Evolutionary conservation across 2,329 filamentous ascomycete species (phyloP), one percentile per base, ranked within the genome.

Genomic region (Aspergillus brasiliensis): DNA sequence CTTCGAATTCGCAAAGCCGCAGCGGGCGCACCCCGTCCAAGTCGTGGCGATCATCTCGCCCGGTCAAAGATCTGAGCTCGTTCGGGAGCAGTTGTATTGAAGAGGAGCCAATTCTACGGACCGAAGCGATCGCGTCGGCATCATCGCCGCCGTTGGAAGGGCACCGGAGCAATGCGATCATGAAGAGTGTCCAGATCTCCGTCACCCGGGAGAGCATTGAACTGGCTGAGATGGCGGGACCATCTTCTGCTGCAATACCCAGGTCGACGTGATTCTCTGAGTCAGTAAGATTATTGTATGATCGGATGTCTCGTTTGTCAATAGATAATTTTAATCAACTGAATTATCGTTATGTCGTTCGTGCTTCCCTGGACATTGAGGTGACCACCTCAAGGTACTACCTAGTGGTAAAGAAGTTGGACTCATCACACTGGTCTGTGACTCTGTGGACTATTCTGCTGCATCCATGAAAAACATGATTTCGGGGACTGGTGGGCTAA

Each of bases 121-220:
- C 46, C 11, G 52, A 44, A 19, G 42, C 52, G 11, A 44, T 38
- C 3, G 52, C 21, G 4, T 53, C 56, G 7, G 49, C 56, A 6
- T 58, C 56, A 8, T 23, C 17, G 13, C 19, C 48, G 1, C 56
- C 7, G 6, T 17, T 37, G 15, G 8, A 10, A 13, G 21, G 5
- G 8, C 21, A 34, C 8, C 23, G 17, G 1, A 46, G 34, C 15
- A 44, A 34, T n/a, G 38, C 49, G 5, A 58, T 58, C 6, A 4
- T 58, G 42, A 66, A 65, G 23, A 65, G 62, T 17, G 58, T 66
- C 10, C 52, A 65, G 19, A 65, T 65, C 10, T 65, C 55, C 2
- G 62, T 66, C 1, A 58, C 56, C 13, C 28, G 56, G 3, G 56
- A 58, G n/a, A 47, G 38, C 10, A 58, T 58, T 15, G 56, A 58